phyloP scores from a whole-genome alignment of 148 eudicot species.

The Diospyros lotus region DNA sequence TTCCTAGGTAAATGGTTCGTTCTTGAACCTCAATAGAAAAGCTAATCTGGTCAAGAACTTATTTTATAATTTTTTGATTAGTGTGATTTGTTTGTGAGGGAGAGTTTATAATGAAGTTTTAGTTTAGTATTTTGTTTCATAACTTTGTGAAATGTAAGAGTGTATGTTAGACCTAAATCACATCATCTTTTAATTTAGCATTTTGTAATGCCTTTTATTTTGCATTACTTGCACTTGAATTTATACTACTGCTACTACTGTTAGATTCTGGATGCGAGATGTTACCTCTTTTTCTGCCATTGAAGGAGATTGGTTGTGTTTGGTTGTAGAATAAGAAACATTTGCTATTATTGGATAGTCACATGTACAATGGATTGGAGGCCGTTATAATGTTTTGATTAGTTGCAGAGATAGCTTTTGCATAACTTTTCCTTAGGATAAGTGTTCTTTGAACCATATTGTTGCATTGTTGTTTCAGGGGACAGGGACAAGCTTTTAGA shows the following conservation, averaged over 20 bases:
- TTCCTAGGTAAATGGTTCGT: too few relatives aligned
- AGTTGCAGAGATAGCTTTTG: not conserved
- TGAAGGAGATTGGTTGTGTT: conserved; percentile 11
- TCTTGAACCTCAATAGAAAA: too few relatives aligned
- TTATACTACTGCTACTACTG: not conserved
- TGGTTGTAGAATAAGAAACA: not conserved
- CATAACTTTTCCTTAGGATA: not conserved
- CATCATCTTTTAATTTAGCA: too few relatives aligned
- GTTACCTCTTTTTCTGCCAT: not conserved
- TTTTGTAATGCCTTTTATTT: not conserved
- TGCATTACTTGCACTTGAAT: not conserved
- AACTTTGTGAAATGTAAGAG: too few relatives aligned
- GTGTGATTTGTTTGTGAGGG: too few relatives aligned
- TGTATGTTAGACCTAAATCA: too few relatives aligned
- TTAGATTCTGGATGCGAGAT: not conserved
- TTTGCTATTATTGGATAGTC: not conserved
- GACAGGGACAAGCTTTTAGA: conserved; percentile 35
- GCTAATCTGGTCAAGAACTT: too few relatives aligned
- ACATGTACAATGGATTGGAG: not conserved
- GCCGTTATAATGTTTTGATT: not conserved
- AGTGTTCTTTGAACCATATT: not conserved
- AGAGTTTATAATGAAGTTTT: too few relatives aligned
- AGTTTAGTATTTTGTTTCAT: too few relatives aligned
- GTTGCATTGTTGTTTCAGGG: conserved; percentile 30
- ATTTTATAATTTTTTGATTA: too few relatives aligned